phyloP scores from a whole-genome alignment of 495 filamentous ascomycete genomes.

The Aspergillus homomorphus region DNA sequence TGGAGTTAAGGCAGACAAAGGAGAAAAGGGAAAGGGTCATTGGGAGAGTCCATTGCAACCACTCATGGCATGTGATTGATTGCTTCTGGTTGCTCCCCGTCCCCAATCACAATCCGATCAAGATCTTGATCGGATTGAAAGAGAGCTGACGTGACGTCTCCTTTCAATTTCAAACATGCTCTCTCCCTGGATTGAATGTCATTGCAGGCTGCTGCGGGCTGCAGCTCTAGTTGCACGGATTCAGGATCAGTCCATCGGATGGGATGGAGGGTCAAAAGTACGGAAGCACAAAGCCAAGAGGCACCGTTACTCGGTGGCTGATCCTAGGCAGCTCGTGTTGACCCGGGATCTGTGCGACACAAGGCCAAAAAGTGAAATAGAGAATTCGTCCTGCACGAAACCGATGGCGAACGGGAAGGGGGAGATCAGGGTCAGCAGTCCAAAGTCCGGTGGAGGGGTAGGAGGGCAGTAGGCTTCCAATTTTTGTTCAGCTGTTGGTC shows the following conservation, averaged over 20 bases:
- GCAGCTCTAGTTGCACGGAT: neutral
- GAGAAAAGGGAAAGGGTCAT: neutral
- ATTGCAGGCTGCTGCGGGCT: neutral
- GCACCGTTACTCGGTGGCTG: neutral
- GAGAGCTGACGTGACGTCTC: neutral
- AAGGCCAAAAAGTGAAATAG: neutral
- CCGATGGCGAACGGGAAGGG: neutral
- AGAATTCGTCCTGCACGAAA: neutral
- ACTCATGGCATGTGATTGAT: neutral
- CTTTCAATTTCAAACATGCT: neutral
- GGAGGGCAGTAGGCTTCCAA: neutral
- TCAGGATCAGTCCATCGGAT: neutral
- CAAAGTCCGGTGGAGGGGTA: neutral
- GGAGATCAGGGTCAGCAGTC: neutral
- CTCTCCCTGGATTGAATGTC: neutral
- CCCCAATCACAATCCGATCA: neutral
- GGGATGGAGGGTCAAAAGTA: neutral
- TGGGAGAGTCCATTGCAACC: neutral
- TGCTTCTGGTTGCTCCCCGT: neutral
- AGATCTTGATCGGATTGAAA: neutral
- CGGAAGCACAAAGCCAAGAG: neutral
- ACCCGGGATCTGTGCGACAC: neutral
- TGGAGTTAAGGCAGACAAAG: neutral
- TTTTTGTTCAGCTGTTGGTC: neutral
- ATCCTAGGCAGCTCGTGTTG: neutral